Percentiles rank a stretch among this genome's conserved stretches.
Evolutionary conservation across 306 rosid genomes (phyloP).

Genomic region (Vigna radiata): DNA sequence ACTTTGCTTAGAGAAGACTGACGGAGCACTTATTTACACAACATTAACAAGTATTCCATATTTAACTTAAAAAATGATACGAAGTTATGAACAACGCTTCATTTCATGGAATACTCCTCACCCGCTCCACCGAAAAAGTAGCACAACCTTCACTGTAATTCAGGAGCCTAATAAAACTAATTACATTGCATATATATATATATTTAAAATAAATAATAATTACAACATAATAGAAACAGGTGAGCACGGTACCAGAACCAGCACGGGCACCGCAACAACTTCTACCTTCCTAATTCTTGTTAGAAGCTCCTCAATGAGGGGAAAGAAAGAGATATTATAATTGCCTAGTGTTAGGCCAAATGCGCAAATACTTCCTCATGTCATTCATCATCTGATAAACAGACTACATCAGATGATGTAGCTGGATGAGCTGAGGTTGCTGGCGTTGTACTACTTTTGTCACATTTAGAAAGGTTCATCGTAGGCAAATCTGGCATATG

Average conservation of each 20-base stretch:
- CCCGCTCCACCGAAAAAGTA: background rate
- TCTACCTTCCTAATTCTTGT: slow-evolving; percentile 40
- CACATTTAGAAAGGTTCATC: slow-evolving; percentile 34
- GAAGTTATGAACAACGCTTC: slow-evolving; percentile 13
- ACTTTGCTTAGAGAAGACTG: background rate
- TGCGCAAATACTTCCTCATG: slow-evolving; percentile 6
- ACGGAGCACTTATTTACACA: background rate
- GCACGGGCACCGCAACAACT: background rate
- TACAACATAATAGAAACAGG: slow-evolving; percentile 28
- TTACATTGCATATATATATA: slow-evolving; percentile 32
- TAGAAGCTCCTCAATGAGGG: slow-evolving; percentile 24
- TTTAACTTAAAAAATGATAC: background rate
- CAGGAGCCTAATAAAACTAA: slow-evolving; percentile 22
- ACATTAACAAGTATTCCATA: background rate
- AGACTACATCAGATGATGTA: slow-evolving; percentile 58
- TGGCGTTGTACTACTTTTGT: slow-evolving; percentile 23
- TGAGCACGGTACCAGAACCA: slow-evolving; percentile 9
- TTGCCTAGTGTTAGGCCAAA: slow-evolving; percentile 39
- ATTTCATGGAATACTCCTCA: slow-evolving; percentile 4
- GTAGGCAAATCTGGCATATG: slow-evolving; percentile 35
- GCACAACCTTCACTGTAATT: background rate
- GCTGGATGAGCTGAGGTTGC: slow-evolving; percentile 45
- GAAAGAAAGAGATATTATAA: background rate
- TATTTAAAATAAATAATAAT: background rate
- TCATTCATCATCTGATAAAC: slow-evolving; percentile 86